A percentile compares a stretch with the other conserved stretches of the same genome.
phyloP scores from a whole-genome alignment of 495 filamentous ascomycete genomes.

The Aspergillus nidulans region DNA sequence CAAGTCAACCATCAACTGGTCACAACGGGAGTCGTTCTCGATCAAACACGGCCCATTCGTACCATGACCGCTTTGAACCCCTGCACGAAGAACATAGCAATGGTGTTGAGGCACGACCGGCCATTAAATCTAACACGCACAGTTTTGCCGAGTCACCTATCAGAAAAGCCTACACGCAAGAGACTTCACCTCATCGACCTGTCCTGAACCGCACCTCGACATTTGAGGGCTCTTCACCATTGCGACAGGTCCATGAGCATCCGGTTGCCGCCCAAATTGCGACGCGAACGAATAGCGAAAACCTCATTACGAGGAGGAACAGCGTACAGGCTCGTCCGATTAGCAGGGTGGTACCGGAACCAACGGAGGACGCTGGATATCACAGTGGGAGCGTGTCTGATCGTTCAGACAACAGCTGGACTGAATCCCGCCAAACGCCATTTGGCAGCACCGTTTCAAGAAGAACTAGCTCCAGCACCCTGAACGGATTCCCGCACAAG shows the following conservation, averaged over 20 bases:
- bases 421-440: constrained; percentile 60
- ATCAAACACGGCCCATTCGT: constrained; percentile 59
- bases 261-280: constrained; percentile 42
- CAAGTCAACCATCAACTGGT: constrained; percentile 21
- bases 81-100: constrained; percentile 53
- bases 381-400: constrained; percentile 57
- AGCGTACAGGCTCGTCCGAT: constrained; percentile 41
- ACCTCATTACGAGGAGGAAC: constrained; percentile 37
- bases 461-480: constrained; percentile 47
- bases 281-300: constrained; percentile 56
- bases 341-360: constrained; percentile 43
- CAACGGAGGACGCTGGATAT: constrained; percentile 55
- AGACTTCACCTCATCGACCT: constrained; percentile 33
- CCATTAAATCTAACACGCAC: constrained; percentile 55
- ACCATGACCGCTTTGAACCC: constrained; percentile 52
- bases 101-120: constrained; percentile 47
- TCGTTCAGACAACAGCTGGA: constrained; percentile 47
- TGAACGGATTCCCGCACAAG: constrained; percentile 46
- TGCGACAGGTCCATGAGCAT: constrained; percentile 41
- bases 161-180: constrained; percentile 27
- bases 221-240: constrained; percentile 54
- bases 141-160: constrained; percentile 33
- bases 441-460: constrained; percentile 56
- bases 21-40: constrained; percentile 49
- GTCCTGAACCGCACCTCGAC: constrained; percentile 44